Conservation (phyloP, 345 rosid genomes). For the Pugionium dolabratum region DNA sequence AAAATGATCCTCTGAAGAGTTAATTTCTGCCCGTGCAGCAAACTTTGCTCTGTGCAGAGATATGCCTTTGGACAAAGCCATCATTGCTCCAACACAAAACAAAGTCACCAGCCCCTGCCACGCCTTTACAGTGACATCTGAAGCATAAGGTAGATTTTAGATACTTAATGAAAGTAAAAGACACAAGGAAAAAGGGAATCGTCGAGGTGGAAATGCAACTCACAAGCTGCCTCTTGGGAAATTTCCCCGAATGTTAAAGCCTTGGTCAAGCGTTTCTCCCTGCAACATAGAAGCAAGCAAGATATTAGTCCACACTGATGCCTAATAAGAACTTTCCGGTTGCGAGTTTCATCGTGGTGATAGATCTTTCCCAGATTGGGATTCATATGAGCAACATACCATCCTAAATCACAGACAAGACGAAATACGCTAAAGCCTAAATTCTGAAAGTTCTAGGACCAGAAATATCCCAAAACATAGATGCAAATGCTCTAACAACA, state of each 20-base stretch:
- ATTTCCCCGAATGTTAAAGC: constrained; percentile 49
- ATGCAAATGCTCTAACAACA: neutral
- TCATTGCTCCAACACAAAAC: constrained; percentile 59
- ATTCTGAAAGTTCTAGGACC: constrained; percentile 20
- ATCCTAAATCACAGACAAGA: neutral
- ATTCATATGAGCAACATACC: constrained; percentile 2
- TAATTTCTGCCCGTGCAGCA: constrained; percentile 31
- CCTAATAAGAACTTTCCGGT: neutral
- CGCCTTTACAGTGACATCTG: constrained; percentile 62
- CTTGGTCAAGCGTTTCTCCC: constrained; percentile 63
- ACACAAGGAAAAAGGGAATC: constrained; percentile 24
- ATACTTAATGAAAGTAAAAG: neutral
- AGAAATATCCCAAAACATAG: constrained; percentile 21
- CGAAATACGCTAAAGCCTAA: neutral
- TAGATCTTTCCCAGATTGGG: constrained; percentile 10
- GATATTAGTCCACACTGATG: constrained; percentile 2
- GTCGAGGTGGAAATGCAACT: constrained; percentile 38
- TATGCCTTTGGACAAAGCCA: constrained; percentile 63
- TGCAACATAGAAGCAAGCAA: constrained; percentile 37
- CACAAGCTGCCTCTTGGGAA: constrained; percentile 68
- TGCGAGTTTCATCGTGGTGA: constrained; percentile 1
- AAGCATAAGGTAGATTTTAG: constrained; percentile 18
- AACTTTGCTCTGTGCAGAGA: constrained; percentile 48
- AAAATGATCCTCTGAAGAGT: constrained; percentile 54
- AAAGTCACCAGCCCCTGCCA: constrained; percentile 51